phyloP scores from a whole-genome alignment of 139 green algal species.

The Chlamydomonas schloesseri region DNA sequence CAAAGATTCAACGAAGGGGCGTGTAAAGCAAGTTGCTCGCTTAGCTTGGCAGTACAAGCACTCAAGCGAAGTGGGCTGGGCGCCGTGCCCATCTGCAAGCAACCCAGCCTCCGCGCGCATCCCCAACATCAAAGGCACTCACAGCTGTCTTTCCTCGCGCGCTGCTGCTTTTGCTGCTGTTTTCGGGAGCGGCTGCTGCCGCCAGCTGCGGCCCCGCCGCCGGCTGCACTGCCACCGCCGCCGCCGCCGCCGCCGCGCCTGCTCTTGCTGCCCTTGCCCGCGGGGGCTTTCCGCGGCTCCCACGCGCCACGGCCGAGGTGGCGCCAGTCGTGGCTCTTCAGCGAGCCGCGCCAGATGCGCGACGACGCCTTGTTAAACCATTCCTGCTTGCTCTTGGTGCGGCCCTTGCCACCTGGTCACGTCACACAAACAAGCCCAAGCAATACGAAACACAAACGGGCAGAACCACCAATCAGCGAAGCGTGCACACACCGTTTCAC shows the following conservation, averaged over 20 bases:
- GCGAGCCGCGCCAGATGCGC: conserved; percentile 68
- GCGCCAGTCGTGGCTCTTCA: conserved; percentile 58
- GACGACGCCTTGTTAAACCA: conserved; percentile 64
- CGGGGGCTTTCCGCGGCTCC: conserved; percentile 34
- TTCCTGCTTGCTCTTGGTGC: conserved; percentile 17
- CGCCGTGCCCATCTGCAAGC: too few species aligned
- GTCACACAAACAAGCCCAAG: too few species aligned
- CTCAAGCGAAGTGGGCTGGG: too few species aligned
- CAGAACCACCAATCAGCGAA: too few species aligned
- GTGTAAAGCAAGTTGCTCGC: too few species aligned
- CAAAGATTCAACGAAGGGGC: too few species aligned
- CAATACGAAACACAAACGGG: too few species aligned
- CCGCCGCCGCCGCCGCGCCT: neutral
- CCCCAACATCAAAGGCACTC: neutral
- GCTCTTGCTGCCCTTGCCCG: conserved; percentile 6
- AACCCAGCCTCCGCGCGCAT: too few species aligned
- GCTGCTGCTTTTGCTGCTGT: neutral
- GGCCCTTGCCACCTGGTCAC: too few species aligned
- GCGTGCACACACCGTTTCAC: too few species aligned
- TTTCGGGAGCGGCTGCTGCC: neutral
- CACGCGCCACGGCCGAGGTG: conserved; percentile 65
- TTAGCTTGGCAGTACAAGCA: too few species aligned
- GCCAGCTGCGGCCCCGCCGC: neutral
- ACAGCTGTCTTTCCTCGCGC: conserved; percentile 2
- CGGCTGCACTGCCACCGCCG: neutral